These are phyloP conservation scores for Posidonia australis DNA, from an alignment of 106 monocot species.

Conservation along the genomic window DNA sequence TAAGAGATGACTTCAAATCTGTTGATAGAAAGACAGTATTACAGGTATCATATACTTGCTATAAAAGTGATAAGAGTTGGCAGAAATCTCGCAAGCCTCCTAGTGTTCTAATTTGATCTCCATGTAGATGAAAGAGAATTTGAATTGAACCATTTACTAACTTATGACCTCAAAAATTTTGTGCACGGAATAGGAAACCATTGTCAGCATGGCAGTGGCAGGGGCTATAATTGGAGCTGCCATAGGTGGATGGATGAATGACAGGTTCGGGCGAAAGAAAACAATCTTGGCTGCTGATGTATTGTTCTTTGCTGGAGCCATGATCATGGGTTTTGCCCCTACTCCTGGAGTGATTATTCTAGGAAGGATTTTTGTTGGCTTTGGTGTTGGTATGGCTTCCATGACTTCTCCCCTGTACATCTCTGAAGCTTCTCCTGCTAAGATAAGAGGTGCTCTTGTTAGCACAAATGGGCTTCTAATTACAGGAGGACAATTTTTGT, in stretches of 20 bases:
- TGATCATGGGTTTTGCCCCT: slow-evolving; percentile 68
- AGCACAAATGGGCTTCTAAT: slow-evolving; percentile 79
- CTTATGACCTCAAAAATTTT: background rate
- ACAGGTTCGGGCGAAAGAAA: slow-evolving; percentile 49
- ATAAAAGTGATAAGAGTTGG: background rate
- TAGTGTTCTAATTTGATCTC: too few species aligned
- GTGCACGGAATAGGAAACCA: slow-evolving; percentile 53
- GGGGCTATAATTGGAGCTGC: slow-evolving; percentile 85
- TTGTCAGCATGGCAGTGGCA: slow-evolving; percentile 97
- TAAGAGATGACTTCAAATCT: slow-evolving; percentile 55
- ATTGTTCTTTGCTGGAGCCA: slow-evolving; percentile 67
- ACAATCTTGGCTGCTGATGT: slow-evolving; percentile 71
- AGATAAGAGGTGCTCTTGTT: slow-evolving; percentile 80
- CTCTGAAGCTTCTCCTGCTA: slow-evolving; percentile 87
- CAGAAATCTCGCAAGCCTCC: too few species aligned
- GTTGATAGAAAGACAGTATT: slow-evolving; percentile 46
- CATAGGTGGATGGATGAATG: slow-evolving; percentile 83
- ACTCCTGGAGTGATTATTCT: slow-evolving; percentile 55
- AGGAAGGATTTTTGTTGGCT: slow-evolving; percentile 79
- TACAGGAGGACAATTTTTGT: slow-evolving; percentile 80
- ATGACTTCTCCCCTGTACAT: slow-evolving; percentile 96
- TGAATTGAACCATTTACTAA: background rate
- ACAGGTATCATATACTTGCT: slow-evolving; percentile 4
- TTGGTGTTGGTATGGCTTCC: slow-evolving; percentile 93
- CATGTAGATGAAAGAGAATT: too few species aligned